Base-by-base conservation (phyloP, 768 basidiomycete species). In the Tulasnella sp. region DNA sequence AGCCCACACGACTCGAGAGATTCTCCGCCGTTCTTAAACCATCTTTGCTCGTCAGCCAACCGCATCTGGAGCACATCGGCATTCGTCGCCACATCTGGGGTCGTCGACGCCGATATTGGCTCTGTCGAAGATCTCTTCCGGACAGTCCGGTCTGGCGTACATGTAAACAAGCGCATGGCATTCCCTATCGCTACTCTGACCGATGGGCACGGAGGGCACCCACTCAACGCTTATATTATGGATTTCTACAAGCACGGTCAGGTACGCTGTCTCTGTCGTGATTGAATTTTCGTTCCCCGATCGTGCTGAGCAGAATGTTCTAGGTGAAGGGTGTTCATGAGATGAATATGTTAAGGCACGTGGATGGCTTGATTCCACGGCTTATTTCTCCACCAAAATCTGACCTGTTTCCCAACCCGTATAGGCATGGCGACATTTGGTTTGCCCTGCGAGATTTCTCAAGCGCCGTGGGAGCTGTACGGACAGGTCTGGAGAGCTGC, bases 211-310 rank as follows among this genome's bases (percentile, higher is more conserved):
- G 49, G 34, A 19, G n/a, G 31, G 66, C 34, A 29, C 62, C 4
- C 69, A 69, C 45, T 84, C 45, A 85, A 86, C 60, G 84, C 81
- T 0, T 84, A 84, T 64, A 67, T 86, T 15, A 70, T 78, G 46
- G 85, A 87, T 65, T 87, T 85, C 69, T 85, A 78, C 66, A 75
- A 67, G 0, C 85, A 87, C 59, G 85, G 84, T 0, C 81, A 82
- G 65, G 60, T 61, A 19, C n/a, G 59, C 30, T 11, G 19, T 22
- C 15, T 55, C 31, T 19, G n/a, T n/a, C n/a, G n/a, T n/a, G n/a
- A n/a, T n/a, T n/a, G n/a, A n/a, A n/a, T n/a, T n/a, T n/a, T n/a
- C n/a, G n/a, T n/a, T n/a, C n/a, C n/a, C n/a, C n/a, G n/a, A n/a
- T n/a, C n/a, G n/a, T n/a, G n/a, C n/a, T n/a, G n/a, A n/a, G n/a